Evolutionary conservation across 768 basidiomycete species (phyloP), one percentile per base, ranked within the genome.

Genomic region (Leccinum boreale): DNA sequence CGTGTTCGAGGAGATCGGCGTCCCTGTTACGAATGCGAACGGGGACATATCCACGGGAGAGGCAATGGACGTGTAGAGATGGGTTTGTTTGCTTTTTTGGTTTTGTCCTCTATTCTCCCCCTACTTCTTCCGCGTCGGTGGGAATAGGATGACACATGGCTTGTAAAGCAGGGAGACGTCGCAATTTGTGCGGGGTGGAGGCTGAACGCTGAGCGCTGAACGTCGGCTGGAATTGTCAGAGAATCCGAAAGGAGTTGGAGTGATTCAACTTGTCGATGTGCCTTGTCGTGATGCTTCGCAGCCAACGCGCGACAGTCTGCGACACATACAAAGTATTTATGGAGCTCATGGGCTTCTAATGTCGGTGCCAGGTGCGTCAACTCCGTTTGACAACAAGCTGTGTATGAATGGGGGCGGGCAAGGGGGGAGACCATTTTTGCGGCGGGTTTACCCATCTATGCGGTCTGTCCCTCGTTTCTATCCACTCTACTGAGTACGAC

Each of bases 1-100:
- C 53, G 81, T 92, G 51, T 90, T 90, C 67, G 89, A 90, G 67
- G 89, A 89, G 73, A 80, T 86, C 52, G 73, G 73, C 3, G 75
- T 62, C 5, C 70, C 69, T 15, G 66, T 55, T 19, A 68, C 65
- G 29, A 31, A 64, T 11, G 19, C 35, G 44, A 58, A 53, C 44
- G 75, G 70, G 42, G 78, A 78, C 44, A 71, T 65, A 17, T 21
- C 63, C 12, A 62, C 65, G 59, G 67, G 61, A 8, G 69, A 74
- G 56, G 62, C 62, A 9, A 79, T 75, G 78, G 79, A 79, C 11
- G 57, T 64, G 45, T 68, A 68, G 58, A 11, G 10, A 53, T 14
- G 21, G 23, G 23, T 6, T 29, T 4, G 49, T n/a, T 10, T n/a
- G 17, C 44, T n/a, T 5, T 6, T 36, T 23, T 23, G 26, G 8